Base-by-base conservation (phyloP, 345 rosid genomes). In the Limnanthes douglasii region DNA sequence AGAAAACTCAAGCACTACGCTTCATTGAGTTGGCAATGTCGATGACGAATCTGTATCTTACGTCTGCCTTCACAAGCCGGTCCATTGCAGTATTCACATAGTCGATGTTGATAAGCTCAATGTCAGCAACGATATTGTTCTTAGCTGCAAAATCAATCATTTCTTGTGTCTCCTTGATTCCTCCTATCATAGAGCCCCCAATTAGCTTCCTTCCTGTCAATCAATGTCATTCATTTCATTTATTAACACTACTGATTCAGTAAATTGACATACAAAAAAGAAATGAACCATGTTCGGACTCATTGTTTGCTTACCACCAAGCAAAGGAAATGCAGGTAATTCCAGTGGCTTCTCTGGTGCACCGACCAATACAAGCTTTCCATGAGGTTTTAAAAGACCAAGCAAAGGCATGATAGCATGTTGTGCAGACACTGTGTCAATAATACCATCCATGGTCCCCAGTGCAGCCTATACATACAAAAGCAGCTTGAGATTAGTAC, bases 91-190 rank as follows among this genome's bases (percentile, higher is more conserved):
- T 62, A 54, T 71, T 71, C 24, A 71, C 76, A 31, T 71, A 68
- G 31, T 75, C 80, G 5, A 66, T 62, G 6, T 71, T 33, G 8
- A 75, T 55, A 24, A 75, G 49, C 50, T 75, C 86, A 50, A 75
- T 52, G 8, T 72, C 74, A 1, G 80, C 69, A 8, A 37, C 44
- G 28, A 75, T 43, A 43, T 39, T 46, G 43, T 75, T 72, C 27
- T 65, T 48, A 0, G 63, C 72, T 4, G 80, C 74, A 31, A 71
- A 54, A 57, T 75, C 65, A 3, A 71, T 14, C 80, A 75, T 75
- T 48, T 71, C 77, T 41, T 72, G 77, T 1, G 74, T 68, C 47
- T 75, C 77, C 19, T 65, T 61, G 60, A 75, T 49, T 18, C 80
- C 86, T 31, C 80, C 86, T 22, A 61, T 60, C 37, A 19, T 2